phyloP scores from a whole-genome alignment of 2,329 filamentous ascomycete genomes.

The Paramyrothecium sp. region DNA sequence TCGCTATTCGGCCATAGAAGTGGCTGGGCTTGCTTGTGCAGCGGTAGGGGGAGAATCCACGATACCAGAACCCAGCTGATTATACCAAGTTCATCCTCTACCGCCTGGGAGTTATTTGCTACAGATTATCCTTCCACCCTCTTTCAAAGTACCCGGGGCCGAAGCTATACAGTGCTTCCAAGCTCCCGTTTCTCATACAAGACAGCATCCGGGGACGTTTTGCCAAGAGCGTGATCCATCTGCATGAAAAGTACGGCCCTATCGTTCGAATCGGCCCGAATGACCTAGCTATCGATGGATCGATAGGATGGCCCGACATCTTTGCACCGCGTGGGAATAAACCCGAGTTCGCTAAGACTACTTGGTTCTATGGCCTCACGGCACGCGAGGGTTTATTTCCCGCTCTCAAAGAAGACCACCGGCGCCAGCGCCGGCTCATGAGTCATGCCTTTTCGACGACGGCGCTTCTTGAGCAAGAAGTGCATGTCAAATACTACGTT shows the following conservation, averaged over 20 bases:
- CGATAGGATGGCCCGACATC: not conserved
- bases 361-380: not conserved
- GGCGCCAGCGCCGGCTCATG: slow-evolving; percentile 12
- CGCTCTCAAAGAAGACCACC: not conserved
- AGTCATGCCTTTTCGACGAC: slow-evolving; percentile 21
- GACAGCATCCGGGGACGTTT: not conserved
- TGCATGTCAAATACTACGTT: slow-evolving; percentile 19
- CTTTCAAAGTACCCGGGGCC: too few relatives aligned
- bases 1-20: too few relatives aligned
- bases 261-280: not conserved
- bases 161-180: too few relatives aligned
- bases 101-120: too few relatives aligned
- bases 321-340: not conserved
- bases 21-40: too few relatives aligned
- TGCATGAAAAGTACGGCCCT: not conserved
- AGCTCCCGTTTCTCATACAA: too few relatives aligned
- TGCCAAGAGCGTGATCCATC: not conserved
- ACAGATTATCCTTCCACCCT: too few relatives aligned
- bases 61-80: too few relatives aligned
- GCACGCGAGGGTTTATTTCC: not conserved
- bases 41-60: too few relatives aligned
- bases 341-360: not conserved
- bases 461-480: slow-evolving; percentile 24
- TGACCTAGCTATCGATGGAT: not conserved
- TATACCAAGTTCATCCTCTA: too few relatives aligned